Conservation (phyloP, 1,284 basidiomycete genomes). For the Ustilago hordei region DNA sequence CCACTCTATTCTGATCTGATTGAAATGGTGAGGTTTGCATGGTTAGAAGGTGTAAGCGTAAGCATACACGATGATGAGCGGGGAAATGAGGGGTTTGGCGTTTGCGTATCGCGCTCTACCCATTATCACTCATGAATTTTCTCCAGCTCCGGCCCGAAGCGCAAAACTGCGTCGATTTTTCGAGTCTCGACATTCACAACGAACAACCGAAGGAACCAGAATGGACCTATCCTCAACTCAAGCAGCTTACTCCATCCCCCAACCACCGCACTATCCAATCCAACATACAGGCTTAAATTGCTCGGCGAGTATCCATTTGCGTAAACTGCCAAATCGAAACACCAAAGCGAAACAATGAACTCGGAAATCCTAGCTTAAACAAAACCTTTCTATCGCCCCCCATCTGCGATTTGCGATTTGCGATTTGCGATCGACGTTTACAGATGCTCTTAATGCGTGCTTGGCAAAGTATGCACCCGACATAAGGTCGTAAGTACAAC, state of each 20-base stretch:
- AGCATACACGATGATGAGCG: too few relatives aligned
- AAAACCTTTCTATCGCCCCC: slow-evolving; percentile 14
- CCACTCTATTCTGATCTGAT: too few relatives aligned
- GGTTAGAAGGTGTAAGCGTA: too few relatives aligned
- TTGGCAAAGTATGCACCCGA: background rate
- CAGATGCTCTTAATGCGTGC: slow-evolving; percentile 17
- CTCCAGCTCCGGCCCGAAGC: too few relatives aligned
- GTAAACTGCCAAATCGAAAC: slow-evolving; percentile 1
- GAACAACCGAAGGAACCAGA: too few relatives aligned
- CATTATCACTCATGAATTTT: background rate
- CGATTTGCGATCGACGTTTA: slow-evolving; percentile 1
- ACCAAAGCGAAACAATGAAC: slow-evolving; percentile 24
- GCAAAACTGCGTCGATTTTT: too few relatives aligned
- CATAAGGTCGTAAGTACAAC: too few relatives aligned
- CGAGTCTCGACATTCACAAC: background rate
- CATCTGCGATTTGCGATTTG: slow-evolving; percentile 1
- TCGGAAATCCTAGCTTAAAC: slow-evolving; percentile 49
- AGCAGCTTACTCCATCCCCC: background rate
- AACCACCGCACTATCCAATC: background rate
- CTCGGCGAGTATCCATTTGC: slow-evolving; percentile 46
- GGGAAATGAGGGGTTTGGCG: background rate
- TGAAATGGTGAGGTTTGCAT: too few relatives aligned
- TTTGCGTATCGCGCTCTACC: background rate
- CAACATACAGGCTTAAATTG: background rate
- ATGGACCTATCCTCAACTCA: background rate